Conservation (phyloP, 805 yeast genomes). For the Kodamaea kakaduensis region DNA sequence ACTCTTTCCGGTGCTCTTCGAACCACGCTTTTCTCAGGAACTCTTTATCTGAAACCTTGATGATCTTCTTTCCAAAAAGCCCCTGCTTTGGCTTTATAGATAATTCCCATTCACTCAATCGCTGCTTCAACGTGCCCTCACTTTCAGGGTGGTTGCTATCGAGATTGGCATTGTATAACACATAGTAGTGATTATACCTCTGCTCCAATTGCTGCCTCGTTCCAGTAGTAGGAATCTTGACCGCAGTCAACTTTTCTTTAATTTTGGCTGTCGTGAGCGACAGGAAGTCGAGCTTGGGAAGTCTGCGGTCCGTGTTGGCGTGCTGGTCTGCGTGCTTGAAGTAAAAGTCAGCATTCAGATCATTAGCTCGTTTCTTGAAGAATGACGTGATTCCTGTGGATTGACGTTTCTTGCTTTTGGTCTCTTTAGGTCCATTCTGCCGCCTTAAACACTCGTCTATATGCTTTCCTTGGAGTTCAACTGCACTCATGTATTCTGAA, state of each 20-base stretch:
- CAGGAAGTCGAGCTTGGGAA: constrained; percentile 63
- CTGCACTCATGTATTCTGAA: constrained; percentile 47
- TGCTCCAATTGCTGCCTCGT: constrained; percentile 58
- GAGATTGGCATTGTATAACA: constrained; percentile 74
- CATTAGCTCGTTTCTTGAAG: constrained; percentile 18
- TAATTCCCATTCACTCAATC: constrained; percentile 65
- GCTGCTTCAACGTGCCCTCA: constrained; percentile 50
- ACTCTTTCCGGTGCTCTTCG: constrained; percentile 36
- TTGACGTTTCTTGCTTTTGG: too few species aligned
- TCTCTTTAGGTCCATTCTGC: constrained; percentile 7
- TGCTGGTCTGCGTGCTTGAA: constrained; percentile 27
- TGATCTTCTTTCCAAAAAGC: constrained; percentile 13
- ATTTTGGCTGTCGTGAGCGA: constrained; percentile 57
- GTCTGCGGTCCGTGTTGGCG: constrained; percentile 31
- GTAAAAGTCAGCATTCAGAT: constrained; percentile 24
- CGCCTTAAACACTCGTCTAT: constrained; percentile 56
- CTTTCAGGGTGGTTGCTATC: constrained; percentile 66
- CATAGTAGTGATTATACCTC: constrained; percentile 73
- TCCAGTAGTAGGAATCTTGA: constrained; percentile 61
- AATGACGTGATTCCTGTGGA: constrained; percentile 27
- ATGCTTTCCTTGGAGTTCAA: constrained; percentile 54
- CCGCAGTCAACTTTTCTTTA: constrained; percentile 51
- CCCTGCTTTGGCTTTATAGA: constrained; percentile 7
- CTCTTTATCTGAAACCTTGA: constrained; percentile 39
- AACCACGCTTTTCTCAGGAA: constrained; percentile 47